Conservation (phyloP, 176 grass and related monocot genomes). For the Aegilops speltoides region DNA sequence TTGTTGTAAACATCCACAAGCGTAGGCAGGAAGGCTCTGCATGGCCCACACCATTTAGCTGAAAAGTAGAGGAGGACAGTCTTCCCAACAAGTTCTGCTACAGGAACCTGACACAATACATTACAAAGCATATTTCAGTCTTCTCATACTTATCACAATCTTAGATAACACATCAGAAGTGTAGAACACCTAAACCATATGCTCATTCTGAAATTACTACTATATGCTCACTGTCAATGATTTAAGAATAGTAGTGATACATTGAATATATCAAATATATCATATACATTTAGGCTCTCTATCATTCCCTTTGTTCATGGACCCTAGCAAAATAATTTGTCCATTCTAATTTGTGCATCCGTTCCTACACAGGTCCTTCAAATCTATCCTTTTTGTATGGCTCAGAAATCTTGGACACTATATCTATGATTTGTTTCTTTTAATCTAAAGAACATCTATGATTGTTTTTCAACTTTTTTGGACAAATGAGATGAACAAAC, state of each 20-base stretch:
- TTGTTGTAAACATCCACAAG: conserved; percentile 68
- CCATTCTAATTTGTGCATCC: not conserved
- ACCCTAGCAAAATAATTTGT: not conserved
- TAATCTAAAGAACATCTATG: not conserved
- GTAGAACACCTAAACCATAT: not conserved
- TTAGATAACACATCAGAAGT: not conserved
- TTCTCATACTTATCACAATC: not conserved
- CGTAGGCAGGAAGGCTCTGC: conserved; percentile 69
- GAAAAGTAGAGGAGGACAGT: conserved; percentile 91
- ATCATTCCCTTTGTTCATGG: not conserved
- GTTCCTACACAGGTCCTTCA: not conserved
- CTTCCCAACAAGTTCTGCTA: conserved; percentile 78
- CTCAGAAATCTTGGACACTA: not conserved
- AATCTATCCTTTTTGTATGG: not conserved
- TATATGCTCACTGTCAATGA: not conserved
- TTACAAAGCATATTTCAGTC: not conserved
- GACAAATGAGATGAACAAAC: not conserved
- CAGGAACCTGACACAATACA: conserved; percentile 49
- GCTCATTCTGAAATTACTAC: not conserved
- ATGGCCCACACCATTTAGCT: conserved; percentile 66
- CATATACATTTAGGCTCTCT: not conserved
- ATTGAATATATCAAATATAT: no score
- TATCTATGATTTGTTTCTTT: not conserved
- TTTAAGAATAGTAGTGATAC: not conserved
- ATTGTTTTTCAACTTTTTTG: not conserved